Evolutionary conservation across 1,284 basidiomycete species (phyloP), one percentile per base, ranked within the genome.

Genomic region (Afroboletus lepidellus): DNA sequence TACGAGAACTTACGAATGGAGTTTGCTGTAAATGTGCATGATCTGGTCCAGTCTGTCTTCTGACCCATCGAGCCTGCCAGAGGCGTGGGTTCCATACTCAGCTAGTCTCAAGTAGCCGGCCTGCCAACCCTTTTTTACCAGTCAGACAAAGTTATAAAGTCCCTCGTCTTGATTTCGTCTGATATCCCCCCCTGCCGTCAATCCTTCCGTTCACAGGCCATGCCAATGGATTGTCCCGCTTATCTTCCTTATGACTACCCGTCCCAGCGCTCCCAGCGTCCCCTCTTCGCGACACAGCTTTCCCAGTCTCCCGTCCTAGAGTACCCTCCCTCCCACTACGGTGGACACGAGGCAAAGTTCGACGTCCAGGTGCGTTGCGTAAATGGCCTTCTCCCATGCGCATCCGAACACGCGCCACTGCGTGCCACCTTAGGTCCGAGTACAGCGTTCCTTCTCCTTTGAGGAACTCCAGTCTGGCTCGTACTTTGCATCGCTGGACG

Each of bases 401-500:
- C 51, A 38, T 36, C 23, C 48, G 13, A 49, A 52, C 47, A 30
- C 38, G 27, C 57, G 21, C 29, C 38, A 32, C 36, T 8, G 5
- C 20, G 30, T n/a, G 44, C 51, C 47, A 36, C 41, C 30, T 2
- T 21, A 63, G 69, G 55, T 69, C 43, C 65, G 59, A 3, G 65
- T 69, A 0, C 67, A 67, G 30, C 65, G 65, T 20, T 56, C 67
- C 37, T 67, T 70, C 34, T 60, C 68, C 2, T 67, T 70, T 36
- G 65, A 67, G 41, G 69, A 71, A 44, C 63, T 67, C 18, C 69
- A 67, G 44, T 71, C 69, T 0, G 68, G 68, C 18, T 50, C 67
- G 2, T 71, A 65, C 59, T 63, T 67, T 23, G 41, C 49, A 0
- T 53, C 56, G 3, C 49, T 67, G 11, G 69, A 71, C 59, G 65